These are phyloP conservation scores for Allium sativum DNA, from an alignment of 106 monocot genomes.

Conservation along the genomic window DNA sequence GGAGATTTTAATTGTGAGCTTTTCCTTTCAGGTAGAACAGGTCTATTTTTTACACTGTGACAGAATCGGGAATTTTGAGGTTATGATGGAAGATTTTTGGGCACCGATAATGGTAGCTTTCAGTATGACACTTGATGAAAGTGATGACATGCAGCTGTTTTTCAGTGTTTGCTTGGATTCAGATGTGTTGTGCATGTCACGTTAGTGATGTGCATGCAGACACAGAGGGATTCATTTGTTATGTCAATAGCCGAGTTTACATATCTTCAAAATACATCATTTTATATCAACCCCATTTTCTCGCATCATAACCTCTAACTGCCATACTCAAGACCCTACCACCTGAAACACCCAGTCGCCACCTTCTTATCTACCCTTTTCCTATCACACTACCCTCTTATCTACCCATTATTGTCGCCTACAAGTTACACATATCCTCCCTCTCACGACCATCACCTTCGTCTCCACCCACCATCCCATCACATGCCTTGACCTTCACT, in stretches of 20 bases:
- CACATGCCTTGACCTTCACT: constrained; percentile 75
- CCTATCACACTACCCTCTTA: no score
- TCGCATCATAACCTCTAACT: no score
- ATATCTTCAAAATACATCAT: constrained; percentile 82
- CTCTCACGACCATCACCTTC: no score
- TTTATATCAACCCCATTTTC: no score
- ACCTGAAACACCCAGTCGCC: no score
- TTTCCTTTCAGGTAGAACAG: constrained; percentile 28
- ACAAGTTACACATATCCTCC: no score
- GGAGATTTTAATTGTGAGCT: constrained; percentile 7
- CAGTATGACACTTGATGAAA: constrained; percentile 93
- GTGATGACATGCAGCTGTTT: constrained; percentile 73
- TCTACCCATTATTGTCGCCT: no score
- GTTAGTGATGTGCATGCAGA: constrained; percentile 90
- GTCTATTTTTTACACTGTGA: constrained; percentile 67
- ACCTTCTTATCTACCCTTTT: no score
- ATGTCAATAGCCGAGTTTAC: constrained; percentile 97
- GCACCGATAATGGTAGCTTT: constrained; percentile 99
- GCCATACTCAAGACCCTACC: no score
- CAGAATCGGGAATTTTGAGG: constrained; percentile 71
- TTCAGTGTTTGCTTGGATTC: constrained; percentile 72
- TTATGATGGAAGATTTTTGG: constrained; percentile 98
- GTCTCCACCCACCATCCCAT: constrained; percentile 77
- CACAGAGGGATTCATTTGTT: constrained; percentile 97
- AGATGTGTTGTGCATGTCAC: constrained; percentile 90